phyloP scores from a whole-genome alignment of 306 rosid genomes.

The Pachyrhizus erosus region DNA sequence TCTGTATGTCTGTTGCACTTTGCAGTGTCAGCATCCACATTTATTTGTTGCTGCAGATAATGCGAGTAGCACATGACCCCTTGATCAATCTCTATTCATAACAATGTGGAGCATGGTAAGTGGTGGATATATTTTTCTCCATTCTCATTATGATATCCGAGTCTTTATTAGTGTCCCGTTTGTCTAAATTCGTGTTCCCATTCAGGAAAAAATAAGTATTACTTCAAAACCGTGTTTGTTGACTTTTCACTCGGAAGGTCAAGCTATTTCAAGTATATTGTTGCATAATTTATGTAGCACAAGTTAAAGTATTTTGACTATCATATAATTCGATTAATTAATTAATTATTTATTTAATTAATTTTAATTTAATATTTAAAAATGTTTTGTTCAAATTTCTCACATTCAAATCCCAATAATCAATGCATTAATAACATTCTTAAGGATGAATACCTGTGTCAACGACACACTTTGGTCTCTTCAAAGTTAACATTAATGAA shows the following conservation, averaged over 20 bases:
- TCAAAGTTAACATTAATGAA: conserved; percentile 7
- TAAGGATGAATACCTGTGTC: neutral
- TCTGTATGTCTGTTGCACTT: neutral
- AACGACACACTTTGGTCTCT: conserved; percentile 8
- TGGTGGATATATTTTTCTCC: conserved; percentile 16
- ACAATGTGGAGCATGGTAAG: neutral
- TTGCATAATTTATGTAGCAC: neutral
- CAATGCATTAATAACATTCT: neutral
- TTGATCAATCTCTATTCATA: neutral
- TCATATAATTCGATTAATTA: neutral
- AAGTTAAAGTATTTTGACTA: neutral
- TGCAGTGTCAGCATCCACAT: conserved; percentile 19
- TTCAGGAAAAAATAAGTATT: neutral
- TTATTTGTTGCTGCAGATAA: neutral
- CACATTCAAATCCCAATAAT: neutral
- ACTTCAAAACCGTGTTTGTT: conserved; percentile 47
- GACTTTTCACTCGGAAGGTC: conserved; percentile 39
- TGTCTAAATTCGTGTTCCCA: conserved; percentile 33
- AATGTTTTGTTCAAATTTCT: neutral
- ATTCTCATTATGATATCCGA: conserved; percentile 3
- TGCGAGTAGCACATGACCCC: neutral
- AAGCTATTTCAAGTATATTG: neutral
- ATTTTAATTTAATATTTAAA: neutral
- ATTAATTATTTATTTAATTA: neutral
- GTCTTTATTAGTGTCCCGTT: conserved; percentile 6